phyloP scores from a whole-genome alignment of 75 land plant species.

The Picea sitchensis region DNA sequence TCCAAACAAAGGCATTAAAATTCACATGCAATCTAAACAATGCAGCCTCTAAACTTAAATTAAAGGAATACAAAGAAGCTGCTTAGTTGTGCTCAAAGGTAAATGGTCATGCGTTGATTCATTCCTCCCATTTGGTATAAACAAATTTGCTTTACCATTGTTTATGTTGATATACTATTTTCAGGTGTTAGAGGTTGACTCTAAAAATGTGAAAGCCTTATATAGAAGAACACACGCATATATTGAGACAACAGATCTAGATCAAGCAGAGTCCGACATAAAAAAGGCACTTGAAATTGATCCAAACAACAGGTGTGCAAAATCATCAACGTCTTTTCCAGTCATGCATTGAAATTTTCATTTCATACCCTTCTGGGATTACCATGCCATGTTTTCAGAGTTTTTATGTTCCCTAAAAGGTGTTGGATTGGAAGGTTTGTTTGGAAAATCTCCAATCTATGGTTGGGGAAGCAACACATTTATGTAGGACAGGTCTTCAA shows the following conservation, averaged over 20 bases:
- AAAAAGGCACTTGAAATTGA: conserved; percentile 28
- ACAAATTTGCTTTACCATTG: not conserved
- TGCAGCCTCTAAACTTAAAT: conserved; percentile 46
- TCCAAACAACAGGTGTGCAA: conserved; percentile 58
- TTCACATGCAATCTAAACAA: conserved; percentile 35
- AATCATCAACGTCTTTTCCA: not conserved
- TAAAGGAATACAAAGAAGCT: conserved; percentile 29
- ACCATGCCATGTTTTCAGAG: too few species aligned
- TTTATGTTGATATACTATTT: not conserved
- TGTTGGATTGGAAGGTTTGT: too few species aligned
- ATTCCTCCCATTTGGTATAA: not conserved
- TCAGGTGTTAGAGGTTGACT: conserved; percentile 48
- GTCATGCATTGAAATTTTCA: too few species aligned
- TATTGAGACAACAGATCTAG: too few species aligned
- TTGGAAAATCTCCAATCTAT: too few species aligned
- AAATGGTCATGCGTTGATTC: not conserved
- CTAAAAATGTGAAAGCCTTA: conserved; percentile 60
- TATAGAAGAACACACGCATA: conserved; percentile 48
- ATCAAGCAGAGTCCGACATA: too few species aligned
- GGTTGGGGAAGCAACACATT: too few species aligned
- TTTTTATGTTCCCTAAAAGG: too few species aligned
- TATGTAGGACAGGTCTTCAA: not conserved
- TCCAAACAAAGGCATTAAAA: conserved; percentile 28
- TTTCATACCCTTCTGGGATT: too few species aligned
- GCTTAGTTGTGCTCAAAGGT: conserved; percentile 38